Evolutionary conservation across 2,329 filamentous ascomycete genomes (phyloP), one percentile per base, ranked within the genome.

Genomic region (Harringtonia aguacate): DNA sequence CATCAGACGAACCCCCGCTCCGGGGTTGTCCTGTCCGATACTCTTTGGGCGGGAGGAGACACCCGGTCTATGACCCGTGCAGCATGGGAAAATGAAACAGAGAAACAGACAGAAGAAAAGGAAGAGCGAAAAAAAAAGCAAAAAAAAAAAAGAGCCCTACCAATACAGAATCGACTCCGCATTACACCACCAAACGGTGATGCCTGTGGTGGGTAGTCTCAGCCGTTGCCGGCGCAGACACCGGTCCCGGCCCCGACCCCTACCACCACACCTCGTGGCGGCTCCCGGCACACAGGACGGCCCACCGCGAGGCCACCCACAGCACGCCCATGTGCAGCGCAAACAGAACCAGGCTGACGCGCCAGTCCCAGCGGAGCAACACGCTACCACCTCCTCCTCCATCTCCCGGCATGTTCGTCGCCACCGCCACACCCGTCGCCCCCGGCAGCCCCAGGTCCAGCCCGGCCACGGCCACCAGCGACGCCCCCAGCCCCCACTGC

Each of bases 391-490:
- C 13, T 29, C n/a, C n/a, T n/a, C n/a, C n/a, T n/a, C n/a, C n/a
- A n/a, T n/a, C n/a, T n/a, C n/a, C n/a, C n/a, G n/a, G n/a, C n/a
- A n/a, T n/a, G n/a, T n/a, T n/a, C n/a, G n/a, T n/a, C n/a, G n/a
- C n/a, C n/a, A n/a, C n/a, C n/a, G n/a, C n/a, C n/a, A n/a, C n/a
- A n/a, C n/a, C n/a, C n/a, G n/a, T n/a, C n/a, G n/a, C n/a, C 22
- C 51, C 50, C 7, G 68, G 61, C 29, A 71, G 52, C 20, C 64
- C 69, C n/a, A 80, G 58, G 45, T 89, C 86, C 13, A 87, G 53
- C 1, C 74, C 77, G 9, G 86, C 86, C 8, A 90, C 59, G 4
- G 73, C 61, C 5, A 94, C 63, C 2, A 94, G 65, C 4, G 83
- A 78, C 51, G 82, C 79, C 5, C 78, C 69, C 5, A 88, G 62